Conservation (phyloP, 108 stramenopile genomes). For the Poteriospumella lacustris region DNA sequence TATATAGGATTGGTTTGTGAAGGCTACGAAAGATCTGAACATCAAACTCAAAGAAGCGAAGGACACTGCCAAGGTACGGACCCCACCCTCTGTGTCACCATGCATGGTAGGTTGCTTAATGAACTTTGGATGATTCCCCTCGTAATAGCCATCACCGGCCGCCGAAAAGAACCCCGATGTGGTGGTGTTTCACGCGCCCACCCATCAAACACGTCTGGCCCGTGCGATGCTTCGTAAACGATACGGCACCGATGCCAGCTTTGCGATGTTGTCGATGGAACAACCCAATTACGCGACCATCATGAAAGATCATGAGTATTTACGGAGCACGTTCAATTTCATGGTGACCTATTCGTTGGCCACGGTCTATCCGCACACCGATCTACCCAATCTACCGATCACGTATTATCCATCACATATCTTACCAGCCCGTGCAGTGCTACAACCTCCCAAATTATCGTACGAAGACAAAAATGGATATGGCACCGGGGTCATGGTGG, state of each 20-base stretch:
- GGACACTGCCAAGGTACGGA: too few relatives aligned
- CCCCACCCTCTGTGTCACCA: too few relatives aligned
- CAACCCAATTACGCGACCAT: conserved; percentile 11
- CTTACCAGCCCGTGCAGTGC: background rate
- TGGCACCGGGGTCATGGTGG: conserved; percentile 30
- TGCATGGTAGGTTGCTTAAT: too few relatives aligned
- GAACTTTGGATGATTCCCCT: too few relatives aligned
- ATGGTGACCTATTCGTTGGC: conserved; percentile 4
- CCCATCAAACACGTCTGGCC: background rate
- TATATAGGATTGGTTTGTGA: conserved; percentile 3
- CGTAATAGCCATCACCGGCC: too few relatives aligned
- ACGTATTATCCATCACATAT: conserved; percentile 29
- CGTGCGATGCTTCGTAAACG: too few relatives aligned
- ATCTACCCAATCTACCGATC: conserved; percentile 16
- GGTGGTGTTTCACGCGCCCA: background rate
- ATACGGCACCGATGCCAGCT: background rate
- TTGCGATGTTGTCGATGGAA: conserved; percentile 17
- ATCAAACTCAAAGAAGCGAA: too few relatives aligned
- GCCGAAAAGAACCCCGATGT: conserved; percentile 26
- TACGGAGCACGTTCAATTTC: background rate
- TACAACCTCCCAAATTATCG: background rate
- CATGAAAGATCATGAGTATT: background rate
- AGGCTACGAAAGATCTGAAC: too few relatives aligned
- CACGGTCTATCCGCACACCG: background rate
- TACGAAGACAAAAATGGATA: conserved; percentile 18